Evolutionary conservation across 75 land plant genomes (phyloP), one percentile per base, ranked within the genome.

Genomic region (Selaginella moellendorffii): DNA sequence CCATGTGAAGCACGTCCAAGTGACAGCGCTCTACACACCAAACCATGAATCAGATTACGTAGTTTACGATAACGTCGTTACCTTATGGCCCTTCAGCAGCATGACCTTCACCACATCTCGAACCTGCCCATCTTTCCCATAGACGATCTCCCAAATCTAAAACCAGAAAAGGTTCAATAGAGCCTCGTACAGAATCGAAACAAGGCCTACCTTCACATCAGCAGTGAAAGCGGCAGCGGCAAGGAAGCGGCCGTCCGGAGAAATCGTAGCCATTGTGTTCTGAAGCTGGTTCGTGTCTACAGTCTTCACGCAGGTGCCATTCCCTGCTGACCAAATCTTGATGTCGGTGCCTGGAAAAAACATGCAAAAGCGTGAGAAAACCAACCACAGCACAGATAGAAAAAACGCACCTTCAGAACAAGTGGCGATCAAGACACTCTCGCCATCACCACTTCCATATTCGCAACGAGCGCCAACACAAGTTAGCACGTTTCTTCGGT

Each of bases 11-110:
- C 84, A 78, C 20, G 89, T 65, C 79, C 96, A 87, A 54, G 99
- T 89, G 0, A 95, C 99, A 27, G 99, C 99, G 79, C 99, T 95
- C 99, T 95, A n/a, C n/a, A n/a, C n/a, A n/a, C n/a, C n/a, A n/a
- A n/a, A n/a, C n/a, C n/a, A n/a, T n/a, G n/a, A n/a, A n/a, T n/a
- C 2, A 21, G 8, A 21, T 19, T 8, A 56, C 8, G 17, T 8
- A 2, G 46, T 36, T 5, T n/a, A n/a, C n/a, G n/a, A n/a, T n/a
- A n/a, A n/a, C n/a, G n/a, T n/a, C 46, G 14, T 36, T 36, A 88
- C 98, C 87, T 93, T 93, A 67, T 93, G 99, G 24, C 99, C 99
- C 66, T 93, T 93, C 5, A 93, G 87, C n/a, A n/a, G n/a, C 99
- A 93, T 93, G 65, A 78, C 90, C 62, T 72, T 93, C 2, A 65